Base-by-base conservation (phyloP, 495 filamentous ascomycete genomes). In the Hypoxylon fragiforme region DNA sequence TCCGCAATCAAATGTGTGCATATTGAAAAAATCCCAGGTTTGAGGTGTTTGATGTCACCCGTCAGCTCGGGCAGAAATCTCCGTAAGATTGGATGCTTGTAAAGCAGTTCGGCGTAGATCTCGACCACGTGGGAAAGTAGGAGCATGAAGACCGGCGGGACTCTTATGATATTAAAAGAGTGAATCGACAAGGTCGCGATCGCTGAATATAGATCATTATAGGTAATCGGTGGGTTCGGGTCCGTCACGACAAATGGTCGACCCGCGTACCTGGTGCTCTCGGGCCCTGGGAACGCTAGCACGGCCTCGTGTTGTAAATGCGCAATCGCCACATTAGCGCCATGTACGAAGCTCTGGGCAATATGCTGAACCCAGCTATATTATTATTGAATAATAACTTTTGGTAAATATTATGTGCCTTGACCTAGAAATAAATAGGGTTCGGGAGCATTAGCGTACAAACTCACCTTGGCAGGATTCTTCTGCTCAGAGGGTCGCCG, bases 341-440 rank as follows among this genome's bases (percentile, higher is more conserved):
- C 80, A 51, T 82, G 80, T 26, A 79, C 77, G 36, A 82, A 83
- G 56, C 69, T 77, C 52, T 85, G 81, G 1, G 79, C 70, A n/a
- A 79, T 67, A 20, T 73, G 68, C 7, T 54, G 49, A 1, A 71
- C 67, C 81, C 80, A 85, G 21, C 78, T 82, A 57, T n/a, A n/a
- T n/a, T n/a, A n/a, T n/a, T n/a, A 24, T 37, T 9, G 24, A 28
- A 15, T n/a, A 8, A 20, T 44, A 11, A 19, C 34, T 21, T 37
- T 32, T 19, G 24, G 9, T 9, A 28, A 4, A 4, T 9, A 28
- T 4, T 28, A 28, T 9, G 24, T 28, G 24, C 9, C 4, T 28
- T 61, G 50, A 69, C 52, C 24, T 71, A 70, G 20, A 28, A 61
- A 36, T 2, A 61, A 2, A 9, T 12, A 49, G 15, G n/a, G n/a